Evolutionary conservation across 1,284 basidiomycete genomes (phyloP).

Genomic region (Cryptococcus sp.): DNA sequence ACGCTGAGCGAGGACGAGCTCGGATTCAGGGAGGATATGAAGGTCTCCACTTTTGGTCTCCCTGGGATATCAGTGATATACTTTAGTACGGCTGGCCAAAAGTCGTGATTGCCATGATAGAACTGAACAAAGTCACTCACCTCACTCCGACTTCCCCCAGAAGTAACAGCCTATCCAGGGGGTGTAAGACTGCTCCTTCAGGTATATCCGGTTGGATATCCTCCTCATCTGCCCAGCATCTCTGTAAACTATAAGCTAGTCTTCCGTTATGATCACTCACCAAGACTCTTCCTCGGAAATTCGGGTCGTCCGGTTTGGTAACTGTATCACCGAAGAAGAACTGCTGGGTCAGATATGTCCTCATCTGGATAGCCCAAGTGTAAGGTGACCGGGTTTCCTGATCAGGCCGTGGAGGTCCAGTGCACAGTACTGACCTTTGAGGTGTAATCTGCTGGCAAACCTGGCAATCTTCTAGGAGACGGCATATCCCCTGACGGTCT

Average conservation of each 20-base stretch:
- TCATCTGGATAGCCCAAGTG: background rate
- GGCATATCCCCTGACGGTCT: too few species aligned
- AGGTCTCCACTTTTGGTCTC: conserved; percentile 55
- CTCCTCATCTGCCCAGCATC: conserved; percentile 42
- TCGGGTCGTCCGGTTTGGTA: conserved; percentile 15
- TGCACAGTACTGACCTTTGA: too few species aligned
- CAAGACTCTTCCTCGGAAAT: conserved; percentile 29
- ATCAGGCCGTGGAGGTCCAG: too few species aligned
- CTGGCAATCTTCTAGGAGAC: too few species aligned
- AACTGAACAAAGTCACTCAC: conserved; percentile 7
- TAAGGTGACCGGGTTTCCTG: too few species aligned
- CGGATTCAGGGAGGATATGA: conserved; percentile 66
- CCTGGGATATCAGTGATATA: conserved; percentile 7
- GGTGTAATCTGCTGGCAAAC: too few species aligned
- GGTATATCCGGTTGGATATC: conserved; percentile 12
- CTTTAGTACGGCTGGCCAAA: background rate
- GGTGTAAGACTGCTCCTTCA: conserved; percentile 46
- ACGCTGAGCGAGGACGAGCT: conserved; percentile 71
- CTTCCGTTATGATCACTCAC: conserved; percentile 16
- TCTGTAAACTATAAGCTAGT: conserved; percentile 13
- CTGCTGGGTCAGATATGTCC: conserved; percentile 10
- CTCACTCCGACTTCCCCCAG: conserved; percentile 79
- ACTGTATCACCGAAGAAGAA: conserved; percentile 34
- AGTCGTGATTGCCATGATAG: too few species aligned
- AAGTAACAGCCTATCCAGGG: conserved; percentile 66